A percentile compares a stretch with the other conserved stretches of the same genome.
These are phyloP conservation scores for Fonsecaea nubica DNA, from an alignment of 2,329 filamentous ascomycete species.

Conservation along the genomic window DNA sequence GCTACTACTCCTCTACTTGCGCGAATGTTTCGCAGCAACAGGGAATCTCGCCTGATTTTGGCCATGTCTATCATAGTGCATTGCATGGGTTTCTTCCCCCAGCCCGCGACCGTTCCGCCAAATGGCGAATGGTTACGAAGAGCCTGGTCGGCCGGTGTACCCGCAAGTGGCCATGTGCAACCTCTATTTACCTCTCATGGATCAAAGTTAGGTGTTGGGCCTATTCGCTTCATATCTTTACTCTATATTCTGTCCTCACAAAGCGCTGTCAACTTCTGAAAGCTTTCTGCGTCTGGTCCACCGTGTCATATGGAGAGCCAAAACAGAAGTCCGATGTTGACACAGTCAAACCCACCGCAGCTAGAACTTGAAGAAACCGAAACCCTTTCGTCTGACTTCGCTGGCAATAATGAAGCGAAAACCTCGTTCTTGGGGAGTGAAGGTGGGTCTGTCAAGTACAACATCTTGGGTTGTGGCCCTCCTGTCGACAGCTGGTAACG, in stretches of 20 bases:
- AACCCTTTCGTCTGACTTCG: neutral
- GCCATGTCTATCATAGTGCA: neutral
- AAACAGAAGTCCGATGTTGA: neutral
- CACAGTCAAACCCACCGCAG: neutral
- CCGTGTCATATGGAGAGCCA: neutral
- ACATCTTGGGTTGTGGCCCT: neutral
- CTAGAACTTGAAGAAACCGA: neutral
- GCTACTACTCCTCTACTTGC: neutral
- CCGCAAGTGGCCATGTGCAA: neutral
- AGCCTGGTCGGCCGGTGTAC: neutral
- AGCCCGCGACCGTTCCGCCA: neutral
- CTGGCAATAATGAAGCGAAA: neutral
- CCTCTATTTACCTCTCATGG: neutral
- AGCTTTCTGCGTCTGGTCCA: neutral
- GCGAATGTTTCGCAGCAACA: neutral
- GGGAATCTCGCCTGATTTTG: neutral
- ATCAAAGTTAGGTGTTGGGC: neutral
- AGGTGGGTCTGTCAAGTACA: neutral
- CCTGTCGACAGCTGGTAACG: neutral
- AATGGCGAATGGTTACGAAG: neutral
- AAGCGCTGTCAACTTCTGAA: neutral
- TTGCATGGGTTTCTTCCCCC: neutral
- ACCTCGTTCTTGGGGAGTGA: neutral
- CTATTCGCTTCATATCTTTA: neutral
- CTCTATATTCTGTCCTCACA: neutral